Conservation (phyloP, 768 basidiomycete species). For the Leccinum uliginosum region DNA sequence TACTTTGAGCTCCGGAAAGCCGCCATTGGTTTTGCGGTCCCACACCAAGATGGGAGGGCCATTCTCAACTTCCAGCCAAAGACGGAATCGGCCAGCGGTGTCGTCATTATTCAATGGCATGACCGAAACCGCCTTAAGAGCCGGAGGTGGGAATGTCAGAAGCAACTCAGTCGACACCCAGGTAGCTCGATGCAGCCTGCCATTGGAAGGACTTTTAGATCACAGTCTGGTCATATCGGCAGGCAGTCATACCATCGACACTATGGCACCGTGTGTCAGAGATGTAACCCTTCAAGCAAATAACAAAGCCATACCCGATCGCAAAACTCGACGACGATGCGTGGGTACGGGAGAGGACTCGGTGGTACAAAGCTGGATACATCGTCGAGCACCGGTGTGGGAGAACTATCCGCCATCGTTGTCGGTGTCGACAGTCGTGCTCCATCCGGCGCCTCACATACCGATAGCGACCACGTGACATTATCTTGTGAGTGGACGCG, state of each 20-base stretch:
- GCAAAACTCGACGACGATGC: slow-evolving; percentile 88
- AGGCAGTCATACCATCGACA: slow-evolving; percentile 69
- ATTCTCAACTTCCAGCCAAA: slow-evolving; percentile 63
- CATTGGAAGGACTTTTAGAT: not conserved
- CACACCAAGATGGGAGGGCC: slow-evolving; percentile 54
- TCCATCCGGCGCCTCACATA: not conserved
- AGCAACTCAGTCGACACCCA: slow-evolving; percentile 95
- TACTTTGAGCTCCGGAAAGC: slow-evolving; percentile 87
- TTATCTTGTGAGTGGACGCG: slow-evolving; percentile 41
- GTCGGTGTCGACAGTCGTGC: not conserved
- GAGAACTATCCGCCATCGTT: slow-evolving; percentile 24
- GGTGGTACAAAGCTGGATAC: slow-evolving; percentile 56
- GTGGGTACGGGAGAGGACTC: slow-evolving; percentile 41
- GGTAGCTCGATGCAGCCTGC: slow-evolving; percentile 85
- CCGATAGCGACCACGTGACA: slow-evolving; percentile 31
- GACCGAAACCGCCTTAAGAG: slow-evolving; percentile 61
- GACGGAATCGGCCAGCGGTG: slow-evolving; percentile 84
- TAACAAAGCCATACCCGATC: slow-evolving; percentile 59
- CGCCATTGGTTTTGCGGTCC: slow-evolving; percentile 89
- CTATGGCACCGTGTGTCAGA: slow-evolving; percentile 32
- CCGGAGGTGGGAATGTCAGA: slow-evolving; percentile 83
- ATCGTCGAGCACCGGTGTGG: slow-evolving; percentile 39
- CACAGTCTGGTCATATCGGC: not conserved
- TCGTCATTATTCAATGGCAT: slow-evolving; percentile 76
- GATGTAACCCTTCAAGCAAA: not conserved